These are phyloP conservation scores for Gaeumannomyces tritici DNA, from an alignment of 2,329 filamentous ascomycete species.

Conservation along the genomic window DNA sequence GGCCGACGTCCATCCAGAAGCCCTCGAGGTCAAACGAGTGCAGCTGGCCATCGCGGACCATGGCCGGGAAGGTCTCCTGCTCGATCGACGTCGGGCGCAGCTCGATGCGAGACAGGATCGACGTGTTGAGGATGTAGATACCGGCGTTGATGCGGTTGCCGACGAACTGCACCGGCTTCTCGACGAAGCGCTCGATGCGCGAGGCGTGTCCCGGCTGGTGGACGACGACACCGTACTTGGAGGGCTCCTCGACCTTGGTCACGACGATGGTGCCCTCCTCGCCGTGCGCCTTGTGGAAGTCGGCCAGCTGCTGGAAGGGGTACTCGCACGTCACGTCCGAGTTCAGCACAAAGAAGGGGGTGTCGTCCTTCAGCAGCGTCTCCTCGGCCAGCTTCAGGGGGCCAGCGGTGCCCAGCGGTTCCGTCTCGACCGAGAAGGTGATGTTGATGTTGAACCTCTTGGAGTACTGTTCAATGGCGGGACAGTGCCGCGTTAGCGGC, in stretches of 20 bases:
- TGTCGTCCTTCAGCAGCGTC: conserved; percentile 85
- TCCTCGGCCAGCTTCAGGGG: conserved; percentile 92
- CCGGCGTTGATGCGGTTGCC: conserved; percentile 98
- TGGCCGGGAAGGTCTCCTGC: conserved; percentile 96
- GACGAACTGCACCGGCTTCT: conserved; percentile 98
- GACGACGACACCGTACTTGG: conserved; percentile 97
- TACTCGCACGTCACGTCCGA: conserved; percentile 98
- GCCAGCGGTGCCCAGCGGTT: conserved; percentile 90
- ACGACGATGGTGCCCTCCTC: conserved; percentile 96
- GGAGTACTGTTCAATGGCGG: conserved; percentile 59
- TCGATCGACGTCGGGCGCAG: conserved; percentile 95
- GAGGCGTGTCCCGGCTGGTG: conserved; percentile 89
- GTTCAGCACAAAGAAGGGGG: conserved; percentile 97
- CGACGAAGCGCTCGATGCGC: conserved; percentile 95
- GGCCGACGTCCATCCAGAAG: conserved; percentile 99
- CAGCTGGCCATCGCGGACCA: conserved; percentile 79
- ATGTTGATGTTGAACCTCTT: conserved; percentile 89
- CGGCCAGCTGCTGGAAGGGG: conserved; percentile 80
- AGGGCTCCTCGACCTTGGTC: conserved; percentile 97
- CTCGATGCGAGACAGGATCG: conserved; percentile 83
- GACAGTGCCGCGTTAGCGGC: background rate
- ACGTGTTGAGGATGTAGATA: conserved; percentile 96
- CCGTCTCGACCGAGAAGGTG: conserved; percentile 91
- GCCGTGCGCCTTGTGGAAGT: conserved; percentile 88
- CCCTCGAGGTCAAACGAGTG: conserved; percentile 96